phyloP scores from a whole-genome alignment of 768 basidiomycete genomes.

The Pleurotus pulmonarius region DNA sequence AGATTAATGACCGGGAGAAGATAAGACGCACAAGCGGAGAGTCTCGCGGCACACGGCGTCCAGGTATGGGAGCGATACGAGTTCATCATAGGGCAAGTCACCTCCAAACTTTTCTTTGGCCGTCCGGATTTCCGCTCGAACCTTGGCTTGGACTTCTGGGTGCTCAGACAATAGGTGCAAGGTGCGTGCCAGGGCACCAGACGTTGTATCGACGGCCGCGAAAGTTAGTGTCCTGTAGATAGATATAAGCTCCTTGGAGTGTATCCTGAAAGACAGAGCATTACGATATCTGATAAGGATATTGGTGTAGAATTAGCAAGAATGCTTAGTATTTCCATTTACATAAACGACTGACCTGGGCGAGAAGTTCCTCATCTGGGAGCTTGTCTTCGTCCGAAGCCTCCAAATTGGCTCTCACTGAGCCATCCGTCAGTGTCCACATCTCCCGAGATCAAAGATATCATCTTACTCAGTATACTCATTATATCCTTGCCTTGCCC shows the following conservation, averaged over 20 bases:
- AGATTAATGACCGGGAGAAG: neutral
- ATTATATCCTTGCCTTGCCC: constrained; percentile 32
- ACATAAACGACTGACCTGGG: constrained; percentile 23
- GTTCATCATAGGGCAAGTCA: constrained; percentile 31
- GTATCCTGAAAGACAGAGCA: constrained; percentile 1
- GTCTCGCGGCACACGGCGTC: constrained; percentile 39
- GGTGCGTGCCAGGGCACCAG: constrained; percentile 29
- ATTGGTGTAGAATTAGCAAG: no score
- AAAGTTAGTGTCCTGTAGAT: constrained; percentile 29
- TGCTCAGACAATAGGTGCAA: constrained; percentile 29
- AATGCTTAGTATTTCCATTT: no score
- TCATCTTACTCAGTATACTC: constrained; percentile 25
- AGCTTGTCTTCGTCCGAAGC: constrained; percentile 28
- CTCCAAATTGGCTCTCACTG: constrained; percentile 32
- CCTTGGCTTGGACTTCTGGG: constrained; percentile 31
- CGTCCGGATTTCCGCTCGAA: constrained; percentile 29
- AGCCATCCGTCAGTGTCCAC: neutral
- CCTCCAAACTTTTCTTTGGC: constrained; percentile 18
- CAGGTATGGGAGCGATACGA: constrained; percentile 32
- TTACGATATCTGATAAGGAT: neutral
- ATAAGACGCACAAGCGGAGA: constrained; percentile 27
- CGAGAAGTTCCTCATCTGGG: constrained; percentile 31
- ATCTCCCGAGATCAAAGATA: neutral
- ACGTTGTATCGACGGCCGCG: constrained; percentile 41
- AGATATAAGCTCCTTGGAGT: neutral